Percentiles rank a stretch among this genome's conserved stretches.
These are phyloP conservation scores for Brettanomyces sp. DNA, from an alignment of 805 yeast genomes.

Conservation along the genomic window DNA sequence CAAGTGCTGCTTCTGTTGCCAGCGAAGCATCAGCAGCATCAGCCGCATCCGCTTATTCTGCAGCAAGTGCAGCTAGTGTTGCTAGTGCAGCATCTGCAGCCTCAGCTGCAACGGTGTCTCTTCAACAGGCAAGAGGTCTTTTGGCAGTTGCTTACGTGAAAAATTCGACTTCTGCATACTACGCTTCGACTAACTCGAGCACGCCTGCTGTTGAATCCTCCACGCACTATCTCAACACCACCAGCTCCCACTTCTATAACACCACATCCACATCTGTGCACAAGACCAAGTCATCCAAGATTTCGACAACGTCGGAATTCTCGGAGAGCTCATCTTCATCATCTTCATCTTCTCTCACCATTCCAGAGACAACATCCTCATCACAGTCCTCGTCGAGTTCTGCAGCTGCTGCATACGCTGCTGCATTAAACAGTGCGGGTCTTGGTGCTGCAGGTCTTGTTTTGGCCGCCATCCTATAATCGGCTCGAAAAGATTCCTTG, in stretches of 20 bases:
- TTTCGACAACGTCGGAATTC: slow-evolving; percentile 4
- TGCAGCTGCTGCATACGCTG: slow-evolving; percentile 8
- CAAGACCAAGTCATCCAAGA: not conserved
- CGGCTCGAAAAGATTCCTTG: not conserved
- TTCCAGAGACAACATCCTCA: not conserved
- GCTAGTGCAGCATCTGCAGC: slow-evolving; percentile 16
- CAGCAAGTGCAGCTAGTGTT: slow-evolving; percentile 13
- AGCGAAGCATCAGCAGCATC: slow-evolving; percentile 15
- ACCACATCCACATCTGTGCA: slow-evolving; percentile 2
- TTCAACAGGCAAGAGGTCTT: slow-evolving; percentile 29
- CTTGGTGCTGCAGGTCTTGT: slow-evolving; percentile 28
- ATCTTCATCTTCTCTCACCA: not conserved
- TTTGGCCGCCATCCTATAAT: slow-evolving; percentile 28
- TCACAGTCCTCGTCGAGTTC: slow-evolving; percentile 3
- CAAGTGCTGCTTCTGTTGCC: slow-evolving; percentile 14
- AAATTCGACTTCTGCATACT: slow-evolving; percentile 12
- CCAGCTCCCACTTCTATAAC: slow-evolving; percentile 8
- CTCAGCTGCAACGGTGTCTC: slow-evolving; percentile 15
- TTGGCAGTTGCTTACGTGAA: slow-evolving; percentile 32
- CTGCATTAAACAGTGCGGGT: slow-evolving; percentile 23
- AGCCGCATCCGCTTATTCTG: slow-evolving; percentile 12
- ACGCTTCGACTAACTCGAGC: not conserved
- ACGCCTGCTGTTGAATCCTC: not conserved
- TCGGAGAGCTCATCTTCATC: not conserved
- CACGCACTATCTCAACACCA: slow-evolving; percentile 5